Conservation (phyloP, 768 basidiomycete species). For the Rhodotorula sphaerocarpa region DNA sequence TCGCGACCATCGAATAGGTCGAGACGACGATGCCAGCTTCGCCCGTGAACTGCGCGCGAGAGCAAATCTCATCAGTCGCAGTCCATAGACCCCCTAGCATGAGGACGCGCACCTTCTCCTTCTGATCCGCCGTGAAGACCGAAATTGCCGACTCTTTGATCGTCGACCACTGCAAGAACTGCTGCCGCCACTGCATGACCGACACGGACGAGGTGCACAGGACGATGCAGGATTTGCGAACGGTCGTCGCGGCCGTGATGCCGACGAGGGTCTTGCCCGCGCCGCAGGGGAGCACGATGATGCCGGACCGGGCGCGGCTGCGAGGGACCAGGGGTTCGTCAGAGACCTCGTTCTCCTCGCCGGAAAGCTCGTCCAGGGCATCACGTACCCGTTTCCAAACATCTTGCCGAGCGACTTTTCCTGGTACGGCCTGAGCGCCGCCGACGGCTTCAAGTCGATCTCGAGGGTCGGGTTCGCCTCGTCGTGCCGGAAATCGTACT, state of each 20-base stretch:
- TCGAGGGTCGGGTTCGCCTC: slow-evolving; percentile 92
- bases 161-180: slow-evolving; percentile 98
- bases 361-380: not conserved
- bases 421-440: slow-evolving; percentile 94
- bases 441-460: slow-evolving; percentile 95
- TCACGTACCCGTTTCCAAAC: slow-evolving; percentile 88
- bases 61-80: not conserved
- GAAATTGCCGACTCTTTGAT: slow-evolving; percentile 93
- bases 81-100: too few relatives aligned
- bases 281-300: slow-evolving; percentile 95
- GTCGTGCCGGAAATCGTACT: slow-evolving; percentile 98
- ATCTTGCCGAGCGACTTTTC: slow-evolving; percentile 98
- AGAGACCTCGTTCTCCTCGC: too few relatives aligned
- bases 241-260: slow-evolving; percentile 98
- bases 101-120: slow-evolving; percentile 67
- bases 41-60: slow-evolving; percentile 66
- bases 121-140: slow-evolving; percentile 91
- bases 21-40: slow-evolving; percentile 97
- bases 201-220: slow-evolving; percentile 73
- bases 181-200: slow-evolving; percentile 98
- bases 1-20: slow-evolving; percentile 99
- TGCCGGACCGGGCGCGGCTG: slow-evolving; percentile 92
- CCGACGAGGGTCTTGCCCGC: slow-evolving; percentile 98
- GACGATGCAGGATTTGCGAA: slow-evolving; percentile 96
- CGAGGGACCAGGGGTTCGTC: too few relatives aligned